Percentiles rank a stretch among this genome's conserved stretches.
phyloP scores from a whole-genome alignment of 2,329 filamentous ascomycete genomes.

The Dactylellina haptotyla region DNA sequence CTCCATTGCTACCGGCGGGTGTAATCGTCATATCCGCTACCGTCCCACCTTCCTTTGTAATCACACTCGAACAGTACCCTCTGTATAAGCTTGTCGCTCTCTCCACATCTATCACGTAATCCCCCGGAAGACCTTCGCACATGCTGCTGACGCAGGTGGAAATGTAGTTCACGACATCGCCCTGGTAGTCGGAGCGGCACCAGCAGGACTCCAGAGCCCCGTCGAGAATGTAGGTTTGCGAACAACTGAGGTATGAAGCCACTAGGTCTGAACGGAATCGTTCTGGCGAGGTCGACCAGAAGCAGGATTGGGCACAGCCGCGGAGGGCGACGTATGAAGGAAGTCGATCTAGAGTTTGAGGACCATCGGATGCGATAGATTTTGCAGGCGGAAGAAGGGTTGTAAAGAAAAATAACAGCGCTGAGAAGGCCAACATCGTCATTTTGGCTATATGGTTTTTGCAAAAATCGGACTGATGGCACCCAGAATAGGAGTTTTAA shows the following conservation, averaged over 20 bases:
- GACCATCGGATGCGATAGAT: conserved; percentile 15
- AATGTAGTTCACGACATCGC: conserved; percentile 17
- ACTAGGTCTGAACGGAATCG: conserved; percentile 33
- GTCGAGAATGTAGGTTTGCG: conserved; percentile 34
- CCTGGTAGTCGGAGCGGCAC: conserved; percentile 27
- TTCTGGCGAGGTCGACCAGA: conserved; percentile 32
- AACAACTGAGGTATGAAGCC: conserved; percentile 43
- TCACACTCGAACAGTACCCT: conserved; percentile 24
- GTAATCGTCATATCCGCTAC: not conserved
- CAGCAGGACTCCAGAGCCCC: conserved; percentile 45
- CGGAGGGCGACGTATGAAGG: conserved; percentile 27
- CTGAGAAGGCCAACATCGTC: no score
- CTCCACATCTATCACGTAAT: conserved; percentile 13
- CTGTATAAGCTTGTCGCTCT: conserved; percentile 16
- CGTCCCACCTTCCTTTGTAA: not conserved
- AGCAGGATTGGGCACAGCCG: conserved; percentile 39
- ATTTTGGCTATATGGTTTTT: no score
- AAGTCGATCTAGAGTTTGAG: conserved; percentile 28
- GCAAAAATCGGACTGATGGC: no score
- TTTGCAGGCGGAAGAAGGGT: not conserved
- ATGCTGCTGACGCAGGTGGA: conserved; percentile 31
- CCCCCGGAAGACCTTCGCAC: conserved; percentile 6
- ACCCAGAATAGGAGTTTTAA: no score
- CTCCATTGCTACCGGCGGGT: not conserved
- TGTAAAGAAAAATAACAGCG: not conserved